Evolutionary conservation across 257 asterid species (phyloP).

Genomic region (Petunia axillaris): DNA sequence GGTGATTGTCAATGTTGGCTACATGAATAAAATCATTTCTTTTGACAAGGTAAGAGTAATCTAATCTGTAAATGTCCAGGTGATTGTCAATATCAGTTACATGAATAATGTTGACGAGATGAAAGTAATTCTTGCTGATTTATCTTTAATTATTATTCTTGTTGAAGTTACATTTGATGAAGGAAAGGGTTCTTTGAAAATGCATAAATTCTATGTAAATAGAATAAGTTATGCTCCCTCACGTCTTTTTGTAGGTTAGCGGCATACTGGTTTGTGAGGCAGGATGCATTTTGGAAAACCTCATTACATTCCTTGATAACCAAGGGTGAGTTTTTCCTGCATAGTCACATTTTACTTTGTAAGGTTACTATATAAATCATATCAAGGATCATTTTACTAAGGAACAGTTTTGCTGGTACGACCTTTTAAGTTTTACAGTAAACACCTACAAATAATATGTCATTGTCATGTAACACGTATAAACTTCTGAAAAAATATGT

Average conservation of each 20-base stretch:
- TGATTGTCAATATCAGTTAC: constrained; percentile 71
- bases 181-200: not conserved
- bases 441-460: not conserved
- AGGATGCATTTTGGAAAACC: constrained; percentile 97
- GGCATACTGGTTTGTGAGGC: constrained; percentile 97
- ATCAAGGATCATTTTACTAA: not conserved
- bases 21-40: constrained; percentile 79
- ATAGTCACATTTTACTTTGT: not conserved
- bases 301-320: constrained; percentile 81
- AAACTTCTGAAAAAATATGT: constrained; percentile 20
- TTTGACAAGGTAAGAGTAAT: constrained; percentile 78
- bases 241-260: constrained; percentile 58
- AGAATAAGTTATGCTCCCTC: constrained; percentile 23
- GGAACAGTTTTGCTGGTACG: not conserved
- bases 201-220: not conserved
- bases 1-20: constrained; percentile 81
- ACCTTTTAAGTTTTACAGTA: not conserved
- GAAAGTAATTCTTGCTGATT: constrained; percentile 23
- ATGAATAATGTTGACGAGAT: constrained; percentile 94
- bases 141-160: constrained; percentile 23
- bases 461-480: not conserved
- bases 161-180: not conserved
- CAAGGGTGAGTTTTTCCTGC: constrained; percentile 63
- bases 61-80: constrained; percentile 48
- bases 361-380: not conserved